Evolutionary conservation across 2,329 filamentous ascomycete species (phyloP).

Genomic region (Colletotrichum horii): DNA sequence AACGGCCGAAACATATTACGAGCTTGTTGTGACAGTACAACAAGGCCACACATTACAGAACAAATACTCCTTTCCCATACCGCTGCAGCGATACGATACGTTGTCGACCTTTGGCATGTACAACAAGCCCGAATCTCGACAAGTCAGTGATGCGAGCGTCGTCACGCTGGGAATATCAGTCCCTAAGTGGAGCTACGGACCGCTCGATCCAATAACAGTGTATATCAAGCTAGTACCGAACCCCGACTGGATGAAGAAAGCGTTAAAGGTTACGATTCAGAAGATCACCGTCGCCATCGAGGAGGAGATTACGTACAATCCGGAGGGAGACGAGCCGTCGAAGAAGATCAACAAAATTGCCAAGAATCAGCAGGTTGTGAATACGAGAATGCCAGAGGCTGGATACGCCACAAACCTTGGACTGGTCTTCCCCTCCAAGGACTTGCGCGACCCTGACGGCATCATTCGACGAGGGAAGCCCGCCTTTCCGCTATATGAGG

Average conservation of each 20-base stretch:
- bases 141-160: slow-evolving; percentile 85
- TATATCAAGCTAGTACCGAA: slow-evolving; percentile 96
- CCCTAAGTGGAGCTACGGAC: slow-evolving; percentile 95
- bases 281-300: slow-evolving; percentile 94
- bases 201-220: slow-evolving; percentile 91
- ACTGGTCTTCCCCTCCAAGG: slow-evolving; percentile 88
- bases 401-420: slow-evolving; percentile 94
- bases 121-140: slow-evolving; percentile 89
- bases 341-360: slow-evolving; percentile 88
- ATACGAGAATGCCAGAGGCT: slow-evolving; percentile 84
- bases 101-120: slow-evolving; percentile 99
- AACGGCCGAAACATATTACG: slow-evolving; percentile 96
- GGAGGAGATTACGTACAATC: slow-evolving; percentile 98
- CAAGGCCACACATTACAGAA: slow-evolving; percentile 87
- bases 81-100: slow-evolving; percentile 92
- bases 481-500: slow-evolving; percentile 87
- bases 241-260: slow-evolving; percentile 88
- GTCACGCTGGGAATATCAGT: slow-evolving; percentile 91
- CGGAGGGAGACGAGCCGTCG: slow-evolving; percentile 92
- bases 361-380: slow-evolving; percentile 81
- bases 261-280: slow-evolving; percentile 88
- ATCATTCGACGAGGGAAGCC: slow-evolving; percentile 84
- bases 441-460: slow-evolving; percentile 85
- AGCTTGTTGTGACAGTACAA: slow-evolving; percentile 94
- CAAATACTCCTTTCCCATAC: slow-evolving; percentile 90